A percentile compares a stretch with the other conserved stretches of the same genome.
Conservation (phyloP, 1,139 yeast species). For the Trichomonascaceae sp. region DNA sequence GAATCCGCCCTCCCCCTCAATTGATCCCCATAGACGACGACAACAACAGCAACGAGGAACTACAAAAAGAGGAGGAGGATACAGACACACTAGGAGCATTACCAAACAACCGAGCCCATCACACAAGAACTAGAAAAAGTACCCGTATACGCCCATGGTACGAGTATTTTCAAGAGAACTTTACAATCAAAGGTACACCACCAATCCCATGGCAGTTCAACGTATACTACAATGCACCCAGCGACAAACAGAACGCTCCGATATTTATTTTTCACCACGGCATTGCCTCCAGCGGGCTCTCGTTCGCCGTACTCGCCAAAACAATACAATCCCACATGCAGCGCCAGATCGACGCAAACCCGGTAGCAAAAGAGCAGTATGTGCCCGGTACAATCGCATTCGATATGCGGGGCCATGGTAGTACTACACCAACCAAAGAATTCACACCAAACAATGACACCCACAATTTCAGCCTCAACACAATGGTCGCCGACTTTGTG, state of each 20-base stretch:
- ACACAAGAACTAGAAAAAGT: too few relatives aligned
- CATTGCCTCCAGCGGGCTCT: slow-evolving; percentile 78
- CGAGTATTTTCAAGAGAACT: slow-evolving; percentile 29
- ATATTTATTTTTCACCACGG: slow-evolving; percentile 79
- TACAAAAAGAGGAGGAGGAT: too few relatives aligned
- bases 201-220: slow-evolving; percentile 29
- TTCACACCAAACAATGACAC: slow-evolving; percentile 11
- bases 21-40: too few relatives aligned
- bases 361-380: slow-evolving; percentile 12
- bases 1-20: too few relatives aligned
- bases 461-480: slow-evolving; percentile 35
- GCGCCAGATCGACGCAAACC: slow-evolving; percentile 11
- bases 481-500: slow-evolving; percentile 45
- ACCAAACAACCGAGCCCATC: too few relatives aligned
- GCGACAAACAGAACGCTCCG: slow-evolving; percentile 31
- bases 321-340: slow-evolving; percentile 22
- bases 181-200: slow-evolving; percentile 13
- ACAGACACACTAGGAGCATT: too few relatives aligned
- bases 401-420: slow-evolving; percentile 82
- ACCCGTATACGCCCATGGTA: too few relatives aligned
- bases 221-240: slow-evolving; percentile 49
- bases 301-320: slow-evolving; percentile 49
- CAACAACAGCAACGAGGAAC: too few relatives aligned
- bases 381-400: slow-evolving; percentile 50
- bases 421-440: slow-evolving; percentile 24